Evolutionary conservation across 1,284 basidiomycete species (phyloP).

Genomic region (Erythrobasidium hasegawianum): DNA sequence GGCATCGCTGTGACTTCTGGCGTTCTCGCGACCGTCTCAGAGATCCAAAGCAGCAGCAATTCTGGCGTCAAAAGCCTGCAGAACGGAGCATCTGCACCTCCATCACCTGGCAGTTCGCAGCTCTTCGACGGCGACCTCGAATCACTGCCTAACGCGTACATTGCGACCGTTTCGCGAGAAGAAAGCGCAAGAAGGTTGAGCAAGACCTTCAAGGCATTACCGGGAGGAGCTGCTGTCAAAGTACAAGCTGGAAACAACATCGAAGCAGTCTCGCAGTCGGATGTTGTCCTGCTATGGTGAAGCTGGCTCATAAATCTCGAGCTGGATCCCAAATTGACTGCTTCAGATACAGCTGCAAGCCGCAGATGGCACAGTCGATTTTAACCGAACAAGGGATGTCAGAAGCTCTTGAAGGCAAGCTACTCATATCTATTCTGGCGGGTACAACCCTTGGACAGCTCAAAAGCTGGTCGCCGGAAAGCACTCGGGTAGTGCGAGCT

Average conservation of each 20-base stretch:
- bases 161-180: constrained; percentile 79
- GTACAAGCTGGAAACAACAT: constrained; percentile 68
- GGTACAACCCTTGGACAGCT: constrained; percentile 87
- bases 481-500: constrained; percentile 83
- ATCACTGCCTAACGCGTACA: constrained; percentile 72
- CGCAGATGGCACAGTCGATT: constrained; percentile 76
- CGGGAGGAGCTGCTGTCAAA: constrained; percentile 53
- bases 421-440: constrained; percentile 93
- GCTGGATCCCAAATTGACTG: too few relatives aligned
- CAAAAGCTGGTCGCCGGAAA: constrained; percentile 64
- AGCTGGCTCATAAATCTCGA: too few relatives aligned
- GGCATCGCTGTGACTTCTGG: constrained; percentile 92
- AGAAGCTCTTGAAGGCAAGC: constrained; percentile 80
- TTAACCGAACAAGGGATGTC: constrained; percentile 74
- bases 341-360: constrained; percentile 92
- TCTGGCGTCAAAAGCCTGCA: constrained; percentile 2
- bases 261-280: constrained; percentile 64
- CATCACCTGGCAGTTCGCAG: constrained; percentile 18
- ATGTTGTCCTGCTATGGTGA: constrained; percentile 84
- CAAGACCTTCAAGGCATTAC: constrained; percentile 59
- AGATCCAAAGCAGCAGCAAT: constrained; percentile 42
- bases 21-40: constrained; percentile 57
- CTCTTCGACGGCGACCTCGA: constrained; percentile 19
- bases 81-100: constrained; percentile 1
- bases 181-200: constrained; percentile 71